Conservation (phyloP, 2,329 filamentous ascomycete genomes). For the Alternaria rosae region DNA sequence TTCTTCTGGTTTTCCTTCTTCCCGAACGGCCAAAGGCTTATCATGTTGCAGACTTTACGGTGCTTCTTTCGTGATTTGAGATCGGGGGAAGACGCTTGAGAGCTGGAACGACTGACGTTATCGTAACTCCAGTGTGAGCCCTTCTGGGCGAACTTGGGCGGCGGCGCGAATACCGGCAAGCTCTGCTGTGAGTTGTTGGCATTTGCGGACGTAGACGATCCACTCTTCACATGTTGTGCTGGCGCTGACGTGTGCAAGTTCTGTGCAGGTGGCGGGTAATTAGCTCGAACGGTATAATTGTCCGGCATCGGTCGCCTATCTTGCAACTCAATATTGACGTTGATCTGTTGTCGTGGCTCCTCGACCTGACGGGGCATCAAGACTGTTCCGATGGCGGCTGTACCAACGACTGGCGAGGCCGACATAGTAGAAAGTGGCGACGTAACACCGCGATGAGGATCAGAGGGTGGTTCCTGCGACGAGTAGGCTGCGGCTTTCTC, state of each 20-base stretch:
- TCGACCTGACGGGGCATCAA: slow-evolving; percentile 42
- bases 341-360: slow-evolving; percentile 34
- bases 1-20: slow-evolving; percentile 25
- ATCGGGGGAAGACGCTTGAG: slow-evolving; percentile 29
- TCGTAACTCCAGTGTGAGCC: slow-evolving; percentile 37
- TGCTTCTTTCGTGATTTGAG: slow-evolving; percentile 39
- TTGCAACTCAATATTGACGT: slow-evolving; percentile 44
- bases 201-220: slow-evolving; percentile 15
- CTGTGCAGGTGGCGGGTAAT: slow-evolving; percentile 25
- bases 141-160: slow-evolving; percentile 37
- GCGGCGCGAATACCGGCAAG: slow-evolving; percentile 42
- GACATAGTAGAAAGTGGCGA: slow-evolving; percentile 42
- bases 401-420: slow-evolving; percentile 41
- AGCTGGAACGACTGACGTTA: slow-evolving; percentile 35
- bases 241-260: slow-evolving; percentile 26
- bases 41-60: slow-evolving; percentile 40
- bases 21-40: slow-evolving; percentile 30
- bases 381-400: slow-evolving; percentile 43
- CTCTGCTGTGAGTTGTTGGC: slow-evolving; percentile 23
- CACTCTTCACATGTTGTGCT: slow-evolving; percentile 20
- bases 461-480: slow-evolving; percentile 14
- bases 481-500: slow-evolving; percentile 12
- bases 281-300: slow-evolving; percentile 22
- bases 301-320: slow-evolving; percentile 30
- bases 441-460: slow-evolving; percentile 21